These are phyloP conservation scores for Didymella exigua DNA, from an alignment of 2,329 filamentous ascomycete species.

Conservation along the genomic window DNA sequence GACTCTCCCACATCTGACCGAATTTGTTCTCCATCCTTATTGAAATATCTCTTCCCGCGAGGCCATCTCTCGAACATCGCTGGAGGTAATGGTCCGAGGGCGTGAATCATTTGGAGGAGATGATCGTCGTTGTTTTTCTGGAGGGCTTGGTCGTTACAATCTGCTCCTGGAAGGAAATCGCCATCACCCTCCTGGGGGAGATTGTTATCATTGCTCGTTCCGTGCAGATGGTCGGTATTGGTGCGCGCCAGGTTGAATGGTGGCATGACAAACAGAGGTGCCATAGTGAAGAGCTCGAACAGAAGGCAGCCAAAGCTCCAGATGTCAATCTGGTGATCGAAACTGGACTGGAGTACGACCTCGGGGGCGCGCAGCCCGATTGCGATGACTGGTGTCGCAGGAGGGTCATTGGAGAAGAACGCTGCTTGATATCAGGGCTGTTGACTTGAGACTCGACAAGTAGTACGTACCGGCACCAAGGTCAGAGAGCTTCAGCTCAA, in stretches of 20 bases:
- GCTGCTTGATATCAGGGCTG: constrained; percentile 9
- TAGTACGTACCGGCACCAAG: constrained; percentile 13
- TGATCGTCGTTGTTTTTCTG: constrained; percentile 12
- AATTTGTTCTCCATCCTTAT: constrained; percentile 15
- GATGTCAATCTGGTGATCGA: constrained; percentile 3
- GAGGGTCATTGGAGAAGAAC: constrained; percentile 11
- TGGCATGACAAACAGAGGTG: constrained; percentile 12
- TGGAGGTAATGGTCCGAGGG: constrained; percentile 14
- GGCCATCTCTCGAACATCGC: constrained; percentile 13
- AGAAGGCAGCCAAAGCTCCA: constrained; percentile 5
- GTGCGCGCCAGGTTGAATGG: constrained; percentile 12
- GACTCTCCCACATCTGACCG: constrained; percentile 14
- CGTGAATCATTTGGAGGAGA: constrained; percentile 14
- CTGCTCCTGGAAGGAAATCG: constrained; percentile 12
- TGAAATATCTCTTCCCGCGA: constrained; percentile 15
- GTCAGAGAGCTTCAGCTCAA: constrained; percentile 7
- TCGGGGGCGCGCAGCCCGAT: constrained; percentile 9
- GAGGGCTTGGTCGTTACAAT: constrained; percentile 12
- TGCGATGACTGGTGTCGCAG: constrained; percentile 5
- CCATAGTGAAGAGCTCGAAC: constrained; percentile 3
- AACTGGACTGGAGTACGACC: constrained; percentile 1
- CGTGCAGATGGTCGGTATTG: constrained; percentile 12
- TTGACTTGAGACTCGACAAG: constrained; percentile 3
- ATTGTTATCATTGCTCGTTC: constrained; percentile 14
- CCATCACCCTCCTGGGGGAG: constrained; percentile 12